Base-by-base conservation (phyloP, 371 early-diverging fungal species). In the Neoconidiobolus thromboides region DNA sequence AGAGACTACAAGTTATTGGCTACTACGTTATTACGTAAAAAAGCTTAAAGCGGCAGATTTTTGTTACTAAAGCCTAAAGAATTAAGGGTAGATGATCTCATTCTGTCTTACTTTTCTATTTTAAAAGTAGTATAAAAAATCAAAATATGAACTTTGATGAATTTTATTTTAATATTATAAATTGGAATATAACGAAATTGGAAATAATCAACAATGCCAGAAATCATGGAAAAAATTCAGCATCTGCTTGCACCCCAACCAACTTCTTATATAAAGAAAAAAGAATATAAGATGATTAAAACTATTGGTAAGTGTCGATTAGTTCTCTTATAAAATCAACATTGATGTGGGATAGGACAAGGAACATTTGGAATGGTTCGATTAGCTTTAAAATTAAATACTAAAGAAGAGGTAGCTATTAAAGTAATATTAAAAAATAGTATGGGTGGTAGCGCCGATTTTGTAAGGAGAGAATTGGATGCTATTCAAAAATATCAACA, bases 341-440 rank as follows among this genome's bases (percentile, higher is more conserved):
- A 55, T 12, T 43, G 41, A 14, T 41, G 49, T 46, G 6, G 6
- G 46, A 40, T 57, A 57, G 57, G 57, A 2, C 47, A 44, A 43
- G 57, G 57, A 2, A n/a, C 57, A 12, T 46, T 58, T 49, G 38
- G 59, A 43, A 41, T 49, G 14, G 61, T 48, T 10, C 37, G 39
- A n/a, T 42, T 42, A 37, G 50, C 48, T 37, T 2, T 6, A 10
- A 36, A 49, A 3, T 12, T 14, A 48, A 49, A 50, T 48, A 15
- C 60, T 14, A 37, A 40, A 4, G 70, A 77, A 42, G 69, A 73
- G 15, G 87, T 85, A 2, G 90, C 90, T 6, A 70, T 89, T 62
- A 89, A 89, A 67, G 74, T 89, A 60, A 86, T 89, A 61, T 77
- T 78, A 50, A 89, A 89, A 66, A 67, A 73, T 41, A 73, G 73